Evolutionary conservation across 352 stramenopile species (phyloP), one percentile per base, ranked within the genome.

Genomic region (Labyrinthula sp.): DNA sequence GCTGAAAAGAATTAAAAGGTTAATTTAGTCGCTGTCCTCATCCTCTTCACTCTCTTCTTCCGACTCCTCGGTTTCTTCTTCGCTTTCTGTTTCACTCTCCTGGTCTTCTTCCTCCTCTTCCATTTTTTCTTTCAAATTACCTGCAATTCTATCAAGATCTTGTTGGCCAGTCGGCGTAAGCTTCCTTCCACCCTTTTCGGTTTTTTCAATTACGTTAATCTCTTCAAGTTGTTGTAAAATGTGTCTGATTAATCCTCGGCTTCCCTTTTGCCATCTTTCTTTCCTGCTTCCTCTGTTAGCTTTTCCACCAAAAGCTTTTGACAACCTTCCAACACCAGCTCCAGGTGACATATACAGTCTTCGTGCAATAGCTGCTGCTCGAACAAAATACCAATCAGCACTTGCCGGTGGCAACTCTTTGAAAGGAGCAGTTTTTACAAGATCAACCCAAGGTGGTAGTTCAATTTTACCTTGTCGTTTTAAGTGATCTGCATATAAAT

Each of bases 341-440:
- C 91, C 82, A 49, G 89, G 85, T 54, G 82, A 79, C 39, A 97
- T 68, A 76, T 97, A 97, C 28, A 97, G 75, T 75, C 94, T 94
- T 57, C 88, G 82, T 28, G 85, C 84, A 59, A 96, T 93, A 40
- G 86, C 94, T 30, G 87, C 76, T n/a, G 86, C 85, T 56, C 88
- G 82, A 58, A 95, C 80, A 72, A 93, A 95, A 71, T 95, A 97
- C 88, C 88, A 97, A 71, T 97, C 88, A 52, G 85, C 77, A 66
- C 91, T 82, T 43, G 84, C 79, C 26, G 88, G 88, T 37, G 85
- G 83, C 59, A 94, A 79, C 67, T 97, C 86, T 75, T 95, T 95
- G 70, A 91, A 89, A 43, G 84, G 73, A 40, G 68, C 82, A 30
- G 88, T 97, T 77, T 97, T 97, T 41, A 95, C 82, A 47, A 94